Percentiles rank a stretch among this genome's conserved stretches.
phyloP scores from a whole-genome alignment of 2,329 filamentous ascomycete species.

The Coccinonectria pachysandricola region DNA sequence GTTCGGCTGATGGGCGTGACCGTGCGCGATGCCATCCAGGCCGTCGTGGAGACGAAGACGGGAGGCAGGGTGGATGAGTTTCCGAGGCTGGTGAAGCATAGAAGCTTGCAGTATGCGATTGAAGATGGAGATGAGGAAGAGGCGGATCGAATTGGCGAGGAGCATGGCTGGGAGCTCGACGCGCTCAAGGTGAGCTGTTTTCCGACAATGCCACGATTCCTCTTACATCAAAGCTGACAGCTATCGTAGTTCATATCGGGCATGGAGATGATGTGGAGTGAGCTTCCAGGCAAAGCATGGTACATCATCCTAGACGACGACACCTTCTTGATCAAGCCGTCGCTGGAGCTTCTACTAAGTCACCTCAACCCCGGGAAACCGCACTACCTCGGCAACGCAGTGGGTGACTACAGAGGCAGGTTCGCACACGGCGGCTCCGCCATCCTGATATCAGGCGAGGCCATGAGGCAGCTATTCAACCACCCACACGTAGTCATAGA shows the following conservation, averaged over 20 bases:
- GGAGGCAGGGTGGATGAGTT: constrained; percentile 18
- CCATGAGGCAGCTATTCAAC: constrained; percentile 36
- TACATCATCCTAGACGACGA: constrained; percentile 49
- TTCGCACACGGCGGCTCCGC: constrained; percentile 49
- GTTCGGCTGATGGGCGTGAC: constrained; percentile 21
- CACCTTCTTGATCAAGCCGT: constrained; percentile 41
- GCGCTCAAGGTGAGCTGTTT: constrained; percentile 33
- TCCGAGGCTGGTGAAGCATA: constrained; percentile 31
- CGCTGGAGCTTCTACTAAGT: constrained; percentile 36
- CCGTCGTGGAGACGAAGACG: constrained; percentile 23
- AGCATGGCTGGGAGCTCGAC: constrained; percentile 39
- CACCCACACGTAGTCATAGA: constrained; percentile 31
- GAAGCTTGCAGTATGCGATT: constrained; percentile 28
- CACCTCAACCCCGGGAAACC: constrained; percentile 37
- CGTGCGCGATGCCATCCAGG: constrained; percentile 33
- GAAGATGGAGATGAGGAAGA: constrained; percentile 26
- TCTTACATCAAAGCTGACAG: no score
- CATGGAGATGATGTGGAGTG: constrained; percentile 40
- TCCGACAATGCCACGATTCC: background rate
- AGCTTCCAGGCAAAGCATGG: constrained; percentile 46
- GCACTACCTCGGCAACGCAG: constrained; percentile 45
- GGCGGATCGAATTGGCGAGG: constrained; percentile 27
- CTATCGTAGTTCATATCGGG: constrained; percentile 46
- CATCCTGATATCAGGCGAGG: constrained; percentile 40
- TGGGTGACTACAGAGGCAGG: constrained; percentile 43